Percentiles rank a stretch among this genome's conserved stretches.
Conservation (phyloP, 768 basidiomycete species). For the Exidia glandulosa region DNA sequence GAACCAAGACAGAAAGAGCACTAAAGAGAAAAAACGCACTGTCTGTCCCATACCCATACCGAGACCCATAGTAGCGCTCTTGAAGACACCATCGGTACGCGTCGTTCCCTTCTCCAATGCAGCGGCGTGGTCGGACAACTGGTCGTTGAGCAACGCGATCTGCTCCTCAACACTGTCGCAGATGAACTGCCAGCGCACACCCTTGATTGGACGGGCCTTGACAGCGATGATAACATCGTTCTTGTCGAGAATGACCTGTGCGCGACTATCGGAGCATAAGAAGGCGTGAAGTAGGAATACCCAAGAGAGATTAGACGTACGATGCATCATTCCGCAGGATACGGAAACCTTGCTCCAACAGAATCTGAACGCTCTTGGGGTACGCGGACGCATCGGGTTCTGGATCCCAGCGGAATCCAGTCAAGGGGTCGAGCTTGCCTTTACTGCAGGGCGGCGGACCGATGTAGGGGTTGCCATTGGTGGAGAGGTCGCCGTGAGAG, state of each 20-base stretch:
- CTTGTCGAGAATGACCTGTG: neutral
- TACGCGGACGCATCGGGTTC: neutral
- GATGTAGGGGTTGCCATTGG: too few relatives aligned
- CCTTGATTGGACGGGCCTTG: neutral
- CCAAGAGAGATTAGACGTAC: neutral
- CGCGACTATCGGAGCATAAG: neutral
- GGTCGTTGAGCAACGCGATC: neutral
- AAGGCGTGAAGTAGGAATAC: neutral
- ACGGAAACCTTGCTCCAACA: neutral
- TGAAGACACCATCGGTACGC: neutral
- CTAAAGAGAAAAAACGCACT: neutral
- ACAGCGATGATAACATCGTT: neutral
- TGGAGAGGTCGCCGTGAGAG: too few relatives aligned
- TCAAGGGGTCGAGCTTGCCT: neutral
- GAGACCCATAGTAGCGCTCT: neutral
- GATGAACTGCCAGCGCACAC: neutral
- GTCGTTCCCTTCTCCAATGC: neutral
- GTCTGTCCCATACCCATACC: neutral
- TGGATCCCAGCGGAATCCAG: neutral
- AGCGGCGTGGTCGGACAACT: neutral
- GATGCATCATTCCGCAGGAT: neutral
- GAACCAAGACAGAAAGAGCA: neutral
- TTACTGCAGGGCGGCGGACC: neutral
- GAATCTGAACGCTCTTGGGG: neutral
- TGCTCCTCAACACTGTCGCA: neutral